Evolutionary conservation across 768 basidiomycete species (phyloP).

Genomic region (Gymnopilus dilepis): DNA sequence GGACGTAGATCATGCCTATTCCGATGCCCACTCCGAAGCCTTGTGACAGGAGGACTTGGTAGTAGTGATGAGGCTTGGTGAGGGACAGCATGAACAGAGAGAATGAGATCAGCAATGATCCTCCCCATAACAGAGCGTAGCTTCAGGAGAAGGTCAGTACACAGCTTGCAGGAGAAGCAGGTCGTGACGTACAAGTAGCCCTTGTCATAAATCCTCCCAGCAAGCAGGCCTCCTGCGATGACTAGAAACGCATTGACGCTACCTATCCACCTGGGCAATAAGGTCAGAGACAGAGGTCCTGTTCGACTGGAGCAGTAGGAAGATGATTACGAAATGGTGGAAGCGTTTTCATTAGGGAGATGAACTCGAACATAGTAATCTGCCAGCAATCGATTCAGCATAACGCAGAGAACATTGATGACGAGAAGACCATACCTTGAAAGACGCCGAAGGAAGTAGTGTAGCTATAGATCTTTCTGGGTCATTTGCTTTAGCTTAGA

Average conservation of each 20-base stretch:
- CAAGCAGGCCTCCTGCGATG: slow-evolving; percentile 11
- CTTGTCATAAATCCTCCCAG: slow-evolving; percentile 16
- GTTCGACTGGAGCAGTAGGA: background rate
- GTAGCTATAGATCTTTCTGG: background rate
- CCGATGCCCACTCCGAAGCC: slow-evolving; percentile 15
- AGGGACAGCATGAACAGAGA: slow-evolving; percentile 19
- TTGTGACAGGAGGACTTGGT: slow-evolving; percentile 16
- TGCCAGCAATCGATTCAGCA: background rate
- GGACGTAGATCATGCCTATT: slow-evolving; percentile 19
- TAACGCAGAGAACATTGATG: background rate
- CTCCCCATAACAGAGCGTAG: slow-evolving; percentile 14
- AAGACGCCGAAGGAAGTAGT: slow-evolving; percentile 18
- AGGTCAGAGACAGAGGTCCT: too few species aligned
- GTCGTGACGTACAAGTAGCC: slow-evolving; percentile 13
- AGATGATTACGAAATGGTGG: slow-evolving; percentile 6
- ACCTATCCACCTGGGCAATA: slow-evolving; percentile 15
- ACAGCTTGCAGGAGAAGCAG: background rate
- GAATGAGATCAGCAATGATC: slow-evolving; percentile 12
- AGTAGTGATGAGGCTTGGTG: slow-evolving; percentile 15
- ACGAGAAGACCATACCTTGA: slow-evolving; percentile 2
- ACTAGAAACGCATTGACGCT: slow-evolving; percentile 16
- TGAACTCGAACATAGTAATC: slow-evolving; percentile 17
- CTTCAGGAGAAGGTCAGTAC: background rate
- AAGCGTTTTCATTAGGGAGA: slow-evolving; percentile 11
- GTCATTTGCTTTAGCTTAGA: background rate